These are phyloP conservation scores for Plenodomus lindquistii DNA, from an alignment of 2,329 filamentous ascomycete genomes.

Conservation along the genomic window DNA sequence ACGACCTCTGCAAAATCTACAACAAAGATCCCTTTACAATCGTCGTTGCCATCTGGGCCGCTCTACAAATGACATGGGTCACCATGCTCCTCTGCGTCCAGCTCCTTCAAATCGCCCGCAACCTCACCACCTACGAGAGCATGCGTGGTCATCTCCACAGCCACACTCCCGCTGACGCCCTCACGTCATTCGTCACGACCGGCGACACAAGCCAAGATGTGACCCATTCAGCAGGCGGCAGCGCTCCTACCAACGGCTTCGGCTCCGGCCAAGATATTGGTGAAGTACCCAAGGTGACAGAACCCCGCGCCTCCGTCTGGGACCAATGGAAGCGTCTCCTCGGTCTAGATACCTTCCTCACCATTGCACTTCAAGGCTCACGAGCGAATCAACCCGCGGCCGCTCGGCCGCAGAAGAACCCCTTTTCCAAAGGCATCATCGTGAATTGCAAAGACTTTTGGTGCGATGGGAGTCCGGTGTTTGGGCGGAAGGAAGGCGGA, in stretches of 20 bases:
- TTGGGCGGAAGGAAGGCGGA: conserved; percentile 74
- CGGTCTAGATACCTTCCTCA: conserved; percentile 90
- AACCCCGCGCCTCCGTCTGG: conserved; percentile 68
- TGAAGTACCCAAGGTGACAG: conserved; percentile 39
- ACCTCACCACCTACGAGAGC: conserved; percentile 95
- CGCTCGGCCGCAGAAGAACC: conserved; percentile 64
- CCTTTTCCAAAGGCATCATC: conserved; percentile 81
- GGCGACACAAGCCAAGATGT: conserved; percentile 65
- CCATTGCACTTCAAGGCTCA: conserved; percentile 80
- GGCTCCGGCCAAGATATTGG: conserved; percentile 62
- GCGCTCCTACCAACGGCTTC: conserved; percentile 56
- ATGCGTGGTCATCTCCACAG: conserved; percentile 79
- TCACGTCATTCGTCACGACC: conserved; percentile 77
- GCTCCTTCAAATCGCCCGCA: conserved; percentile 86
- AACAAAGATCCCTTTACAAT: conserved; percentile 85
- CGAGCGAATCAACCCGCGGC: conserved; percentile 45
- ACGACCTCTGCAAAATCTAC: conserved; percentile 72
- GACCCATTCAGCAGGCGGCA: conserved; percentile 14
- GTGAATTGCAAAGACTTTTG: conserved; percentile 96
- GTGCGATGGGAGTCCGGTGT: conserved; percentile 84
- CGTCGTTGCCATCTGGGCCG: conserved; percentile 76
- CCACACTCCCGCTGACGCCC: conserved; percentile 59
- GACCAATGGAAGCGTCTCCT: conserved; percentile 82
- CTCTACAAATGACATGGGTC: conserved; percentile 89
- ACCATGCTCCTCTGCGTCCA: conserved; percentile 97